Evolutionary conservation across 2,329 filamentous ascomycete genomes (phyloP), one percentile per base, ranked within the genome.

Genomic region (Aspergillus aculeatinus): DNA sequence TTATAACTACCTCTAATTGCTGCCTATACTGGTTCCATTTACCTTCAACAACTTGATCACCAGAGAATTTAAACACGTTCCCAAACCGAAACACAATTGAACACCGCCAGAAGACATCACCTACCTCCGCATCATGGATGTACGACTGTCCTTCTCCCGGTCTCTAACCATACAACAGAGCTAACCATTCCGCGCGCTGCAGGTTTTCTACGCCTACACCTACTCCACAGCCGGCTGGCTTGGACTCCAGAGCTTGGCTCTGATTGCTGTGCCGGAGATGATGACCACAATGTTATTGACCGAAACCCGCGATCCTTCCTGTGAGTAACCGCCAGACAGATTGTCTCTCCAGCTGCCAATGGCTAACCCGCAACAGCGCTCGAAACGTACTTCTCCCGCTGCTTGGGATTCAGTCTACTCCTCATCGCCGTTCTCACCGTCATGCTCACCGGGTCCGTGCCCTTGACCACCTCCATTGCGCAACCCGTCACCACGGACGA

Each of bases 351-450:
- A 16, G 52, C 25, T 47, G 10, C 29, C 10, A 29, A 61, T 61
- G 61, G 60, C 55, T 64, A 42, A 52, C 9, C 14, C 51, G 27
- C 58, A 29, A 48, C 65, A 85, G 87, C 77, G 25, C 80, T 91
- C 33, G 89, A 92, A 74, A 77, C 84, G 58, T 94, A 94, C 81
- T 87, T 93, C 73, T 86, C 86, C 55, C 88, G 90, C 48, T 85
- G 83, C 29, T 82, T 92, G 1, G 90, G 89, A 63, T 79, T 93
- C 59, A 79, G 86, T 31, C 82, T 92, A 49, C 78, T 92, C 23
- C 79, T 86, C 10, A 77, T 94, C 29, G 87, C 86, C 33, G 70
- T 87, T 6, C 76, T 89, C 12, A 82, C 83, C n/a, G 76, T 92
- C 42, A 80, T 91, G 39, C 81, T 93, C 31, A 89, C 89, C 0